Evolutionary conservation across 2,329 filamentous ascomycete genomes (phyloP).

Genomic region (Cladosporium halotolerans): DNA sequence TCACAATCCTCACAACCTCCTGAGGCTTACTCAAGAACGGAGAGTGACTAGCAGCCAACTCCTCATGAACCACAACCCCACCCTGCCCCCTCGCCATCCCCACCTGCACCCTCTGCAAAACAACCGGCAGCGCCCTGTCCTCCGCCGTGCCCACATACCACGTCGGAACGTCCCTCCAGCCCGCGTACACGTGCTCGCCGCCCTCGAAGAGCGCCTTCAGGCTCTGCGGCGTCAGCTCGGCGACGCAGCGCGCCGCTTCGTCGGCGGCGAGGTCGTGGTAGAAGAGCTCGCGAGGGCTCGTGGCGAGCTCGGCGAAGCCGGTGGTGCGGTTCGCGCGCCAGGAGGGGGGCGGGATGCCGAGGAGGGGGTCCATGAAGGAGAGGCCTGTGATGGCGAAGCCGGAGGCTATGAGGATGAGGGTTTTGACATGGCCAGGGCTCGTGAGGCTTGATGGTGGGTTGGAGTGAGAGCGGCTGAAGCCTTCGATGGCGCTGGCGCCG

Average conservation of each 20-base stretch:
- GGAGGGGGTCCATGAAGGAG: constrained; percentile 11
- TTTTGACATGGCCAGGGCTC: constrained; percentile 2
- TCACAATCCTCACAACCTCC: neutral
- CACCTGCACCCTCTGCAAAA: constrained; percentile 12
- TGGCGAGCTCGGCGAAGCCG: constrained; percentile 12
- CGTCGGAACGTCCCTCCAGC: constrained; percentile 14
- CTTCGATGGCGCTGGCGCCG: constrained; percentile 14
- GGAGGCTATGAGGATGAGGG: constrained; percentile 12
- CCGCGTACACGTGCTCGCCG: constrained; percentile 14
- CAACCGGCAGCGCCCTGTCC: constrained; percentile 12
- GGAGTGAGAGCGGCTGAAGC: neutral
- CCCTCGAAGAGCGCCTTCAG: constrained; percentile 14
- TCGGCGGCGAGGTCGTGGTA: constrained; percentile 12
- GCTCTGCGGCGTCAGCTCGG: constrained; percentile 11
- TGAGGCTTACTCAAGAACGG: neutral
- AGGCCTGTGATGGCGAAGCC: constrained; percentile 15
- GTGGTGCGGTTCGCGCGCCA: constrained; percentile 8
- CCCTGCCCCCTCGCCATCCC: constrained; percentile 13
- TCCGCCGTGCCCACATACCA: constrained; percentile 13
- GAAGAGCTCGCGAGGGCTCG: constrained; percentile 10
- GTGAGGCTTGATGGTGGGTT: too few species aligned
- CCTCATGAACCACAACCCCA: constrained; percentile 1
- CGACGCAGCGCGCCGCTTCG: constrained; percentile 11
- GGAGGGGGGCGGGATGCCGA: constrained; percentile 12
- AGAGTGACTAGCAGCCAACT: neutral